Evolutionary conservation across 2,329 filamentous ascomycete genomes (phyloP).

Genomic region (Sclerotinia subarctica): DNA sequence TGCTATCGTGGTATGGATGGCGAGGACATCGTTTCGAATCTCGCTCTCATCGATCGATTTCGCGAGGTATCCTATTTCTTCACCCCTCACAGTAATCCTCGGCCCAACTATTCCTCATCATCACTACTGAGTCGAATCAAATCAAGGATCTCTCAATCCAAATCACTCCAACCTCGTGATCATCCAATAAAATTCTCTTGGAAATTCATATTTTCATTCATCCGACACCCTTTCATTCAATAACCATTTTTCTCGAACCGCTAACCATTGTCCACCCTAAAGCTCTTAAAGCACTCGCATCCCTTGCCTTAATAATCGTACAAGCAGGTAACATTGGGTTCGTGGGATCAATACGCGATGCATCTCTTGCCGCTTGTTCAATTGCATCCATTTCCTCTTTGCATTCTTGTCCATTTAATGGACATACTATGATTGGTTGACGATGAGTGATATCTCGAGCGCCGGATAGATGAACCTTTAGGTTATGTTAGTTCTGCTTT

Average conservation of each 20-base stretch:
- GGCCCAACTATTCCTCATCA: neutral
- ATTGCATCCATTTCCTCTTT: conserved; percentile 99
- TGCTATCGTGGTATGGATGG: neutral
- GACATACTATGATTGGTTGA: conserved; percentile 93
- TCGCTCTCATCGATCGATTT: neutral
- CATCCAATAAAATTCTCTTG: neutral
- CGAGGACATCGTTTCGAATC: neutral
- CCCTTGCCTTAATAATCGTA: conserved; percentile 74
- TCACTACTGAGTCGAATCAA: neutral
- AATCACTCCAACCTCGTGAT: neutral
- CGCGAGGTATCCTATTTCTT: neutral
- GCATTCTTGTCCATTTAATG: conserved; percentile 89
- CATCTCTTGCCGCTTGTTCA: conserved; percentile 91
- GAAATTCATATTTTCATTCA: neutral
- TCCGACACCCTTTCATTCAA: conserved; percentile 49
- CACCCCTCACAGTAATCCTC: neutral
- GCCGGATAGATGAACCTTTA: conserved; percentile 79
- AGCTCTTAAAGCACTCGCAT: conserved; percentile 62
- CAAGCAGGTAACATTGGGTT: conserved; percentile 90
- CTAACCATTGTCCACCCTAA: conserved; percentile 61
- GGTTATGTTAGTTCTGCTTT: conserved; percentile 22
- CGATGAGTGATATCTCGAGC: conserved; percentile 84
- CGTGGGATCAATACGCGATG: conserved; percentile 80
- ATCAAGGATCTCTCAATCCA: neutral
- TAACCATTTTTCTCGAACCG: conserved; percentile 63